These are phyloP conservation scores for Priceomyces melissophilus DNA, from an alignment of 805 yeast genomes.

Conservation along the genomic window DNA sequence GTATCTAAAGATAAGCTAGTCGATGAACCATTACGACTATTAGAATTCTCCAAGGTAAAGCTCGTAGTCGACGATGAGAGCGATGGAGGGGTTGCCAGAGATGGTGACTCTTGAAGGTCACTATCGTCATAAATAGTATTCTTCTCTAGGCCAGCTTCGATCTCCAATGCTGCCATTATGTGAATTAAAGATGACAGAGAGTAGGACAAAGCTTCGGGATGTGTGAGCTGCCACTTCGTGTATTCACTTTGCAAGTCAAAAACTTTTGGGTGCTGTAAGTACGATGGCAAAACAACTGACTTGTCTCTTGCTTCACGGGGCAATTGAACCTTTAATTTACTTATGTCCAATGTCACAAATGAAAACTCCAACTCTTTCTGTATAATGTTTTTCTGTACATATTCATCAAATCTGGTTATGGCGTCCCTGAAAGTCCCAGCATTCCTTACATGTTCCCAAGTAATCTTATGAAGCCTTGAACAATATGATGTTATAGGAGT, in stretches of 20 bases:
- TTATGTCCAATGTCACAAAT: constrained; percentile 63
- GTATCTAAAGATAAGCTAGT: constrained; percentile 18
- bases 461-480: constrained; percentile 47
- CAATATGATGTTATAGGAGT: constrained; percentile 64
- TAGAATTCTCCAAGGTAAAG: constrained; percentile 2
- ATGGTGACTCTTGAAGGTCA: constrained; percentile 8
- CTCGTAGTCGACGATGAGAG: constrained; percentile 7
- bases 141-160: constrained; percentile 20
- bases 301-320: constrained; percentile 81
- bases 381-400: constrained; percentile 42
- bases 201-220: constrained; percentile 48
- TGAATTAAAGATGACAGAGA: constrained; percentile 34
- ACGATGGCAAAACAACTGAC: constrained; percentile 65
- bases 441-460: constrained; percentile 58
- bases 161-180: constrained; percentile 48
- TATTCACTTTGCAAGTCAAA: constrained; percentile 78
- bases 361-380: constrained; percentile 49
- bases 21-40: constrained; percentile 1
- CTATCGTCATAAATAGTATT: constrained; percentile 2
- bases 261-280: constrained; percentile 69
- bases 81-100: constrained; percentile 5
- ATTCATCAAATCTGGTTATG: constrained; percentile 50
- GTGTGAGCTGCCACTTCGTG: constrained; percentile 60
- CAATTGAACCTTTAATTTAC: constrained; percentile 73
- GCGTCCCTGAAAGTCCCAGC: constrained; percentile 65